Percentiles rank a stretch among this genome's conserved stretches.
Conservation (phyloP, 768 basidiomycete genomes). For the Jaapia argillacea region DNA sequence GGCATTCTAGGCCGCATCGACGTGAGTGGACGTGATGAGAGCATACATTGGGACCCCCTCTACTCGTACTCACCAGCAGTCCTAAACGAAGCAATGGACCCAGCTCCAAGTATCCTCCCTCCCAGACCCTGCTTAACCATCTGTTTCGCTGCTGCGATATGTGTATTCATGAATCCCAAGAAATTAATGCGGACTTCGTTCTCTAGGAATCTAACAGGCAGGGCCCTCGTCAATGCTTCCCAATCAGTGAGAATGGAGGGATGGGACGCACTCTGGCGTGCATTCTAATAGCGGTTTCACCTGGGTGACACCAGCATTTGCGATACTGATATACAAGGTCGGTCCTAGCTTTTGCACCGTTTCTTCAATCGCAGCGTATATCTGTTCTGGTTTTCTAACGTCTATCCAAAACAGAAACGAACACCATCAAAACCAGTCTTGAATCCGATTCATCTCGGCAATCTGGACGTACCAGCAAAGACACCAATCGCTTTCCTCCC, state of each 20-base stretch:
- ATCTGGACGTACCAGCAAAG: conserved; percentile 11
- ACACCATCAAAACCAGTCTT: too few species aligned
- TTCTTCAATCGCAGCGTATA: conserved; percentile 19
- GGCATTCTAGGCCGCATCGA: conserved; percentile 12
- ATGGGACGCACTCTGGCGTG: conserved; percentile 16
- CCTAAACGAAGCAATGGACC: conserved; percentile 21
- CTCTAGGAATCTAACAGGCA: conserved; percentile 15
- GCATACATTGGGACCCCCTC: not conserved
- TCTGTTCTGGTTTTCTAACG: conserved; percentile 18
- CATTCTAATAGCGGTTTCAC: conserved; percentile 20
- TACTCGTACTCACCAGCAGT: conserved; percentile 12
- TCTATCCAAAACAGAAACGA: conserved; percentile 11
- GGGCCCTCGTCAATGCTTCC: not conserved
- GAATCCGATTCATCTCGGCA: too few species aligned
- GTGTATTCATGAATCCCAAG: conserved; percentile 21
- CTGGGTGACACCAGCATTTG: conserved; percentile 22
- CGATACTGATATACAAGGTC: conserved; percentile 18
- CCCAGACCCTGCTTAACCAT: conserved; percentile 23
- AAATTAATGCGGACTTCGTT: conserved; percentile 17
- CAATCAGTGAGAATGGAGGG: not conserved
- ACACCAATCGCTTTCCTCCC: conserved; percentile 20
- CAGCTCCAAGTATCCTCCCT: conserved; percentile 21
- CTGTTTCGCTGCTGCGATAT: conserved; percentile 22
- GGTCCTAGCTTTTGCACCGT: conserved; percentile 20
- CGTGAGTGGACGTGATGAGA: not conserved